Base-by-base conservation (phyloP, 106 monocot species). In the Triglochin maritima region DNA sequence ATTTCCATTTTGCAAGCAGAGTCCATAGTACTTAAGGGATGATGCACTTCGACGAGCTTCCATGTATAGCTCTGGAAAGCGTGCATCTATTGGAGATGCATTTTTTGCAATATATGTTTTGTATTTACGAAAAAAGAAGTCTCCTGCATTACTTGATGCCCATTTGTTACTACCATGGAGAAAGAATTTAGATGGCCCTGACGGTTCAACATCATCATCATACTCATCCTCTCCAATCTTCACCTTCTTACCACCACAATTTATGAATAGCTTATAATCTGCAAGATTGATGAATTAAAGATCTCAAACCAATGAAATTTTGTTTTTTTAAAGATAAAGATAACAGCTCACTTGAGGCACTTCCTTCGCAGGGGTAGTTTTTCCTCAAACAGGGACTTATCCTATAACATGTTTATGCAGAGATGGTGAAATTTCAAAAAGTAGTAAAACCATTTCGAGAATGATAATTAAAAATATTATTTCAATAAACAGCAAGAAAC, bases 131-230 rank as follows among this genome's bases (percentile, higher is more conserved):
- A 42, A 57, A 7, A 60, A 10, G 65, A 66, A 74, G 13, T 59
- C 49, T 44, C 74, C 74, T 15, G 74, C 51, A n/a, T 67, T 74
- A 49, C 66, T 74, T 43, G 46, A 67, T 7, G 65, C 73, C 73
- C 73, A 73, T 17, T 65, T 65, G 48, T 9, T 12, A 16, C 16
- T 63, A 8, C 8, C 4, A 12, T 64, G 47, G 3, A 2, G 44
- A n/a, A 47, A 65, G 16, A 45, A 65, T 10, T 0, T 13, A 4
- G 72, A 55, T 46, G 44, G 44, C 45, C 9, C 72, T 2, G 9
- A 0, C 5, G 49, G 43, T 5, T 0, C 3, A 9, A 0, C 7
- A 54, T 72, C 72, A 5, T 16, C 72, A 43, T 72, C 72, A 17
- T 72, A 72, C 15, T 46, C 44, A 44, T 0, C 6, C 3, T 54